phyloP scores from a whole-genome alignment of 2,329 filamentous ascomycete species.

The Ascochyta clinopodiicola region DNA sequence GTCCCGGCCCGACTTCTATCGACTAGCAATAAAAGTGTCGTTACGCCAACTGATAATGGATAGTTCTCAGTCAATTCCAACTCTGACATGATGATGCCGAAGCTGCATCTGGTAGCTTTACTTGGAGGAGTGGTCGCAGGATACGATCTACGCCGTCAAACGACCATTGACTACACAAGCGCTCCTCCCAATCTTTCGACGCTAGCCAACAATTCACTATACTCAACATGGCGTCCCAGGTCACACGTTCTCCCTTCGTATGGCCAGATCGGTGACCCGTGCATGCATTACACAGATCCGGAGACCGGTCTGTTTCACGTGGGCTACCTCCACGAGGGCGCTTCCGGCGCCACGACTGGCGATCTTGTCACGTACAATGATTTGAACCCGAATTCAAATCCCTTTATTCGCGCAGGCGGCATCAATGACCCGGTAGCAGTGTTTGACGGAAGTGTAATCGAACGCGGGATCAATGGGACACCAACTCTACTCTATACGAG shows the following conservation, averaged over 20 bases:
- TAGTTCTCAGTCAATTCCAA: no score
- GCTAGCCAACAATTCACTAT: conserved; percentile 23
- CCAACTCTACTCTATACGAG: conserved; percentile 56
- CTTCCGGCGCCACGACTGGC: conserved; percentile 43
- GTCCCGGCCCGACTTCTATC: neutral
- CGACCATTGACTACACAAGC: conserved; percentile 20
- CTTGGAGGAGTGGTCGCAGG: conserved; percentile 4
- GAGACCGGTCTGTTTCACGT: conserved; percentile 54
- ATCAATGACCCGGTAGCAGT: conserved; percentile 56
- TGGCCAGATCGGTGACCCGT: conserved; percentile 54
- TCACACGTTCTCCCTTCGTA: conserved; percentile 51
- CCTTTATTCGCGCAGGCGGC: conserved; percentile 44
- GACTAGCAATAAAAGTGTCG: neutral
- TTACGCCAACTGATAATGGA: no score
- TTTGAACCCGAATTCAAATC: conserved; percentile 35
- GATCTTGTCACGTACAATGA: conserved; percentile 54
- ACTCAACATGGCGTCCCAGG: conserved; percentile 42
- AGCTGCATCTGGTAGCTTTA: neutral
- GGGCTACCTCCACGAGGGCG: conserved; percentile 52
- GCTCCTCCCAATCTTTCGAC: conserved; percentile 30
- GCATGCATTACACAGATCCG: conserved; percentile 56
- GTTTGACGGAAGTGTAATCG: conserved; percentile 56
- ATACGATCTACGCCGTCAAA: conserved; percentile 17
- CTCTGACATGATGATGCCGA: neutral
- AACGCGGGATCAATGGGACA: conserved; percentile 52